These are phyloP conservation scores for Metarhizium guizhouense DNA, from an alignment of 2,329 filamentous ascomycete genomes.

Conservation along the genomic window DNA sequence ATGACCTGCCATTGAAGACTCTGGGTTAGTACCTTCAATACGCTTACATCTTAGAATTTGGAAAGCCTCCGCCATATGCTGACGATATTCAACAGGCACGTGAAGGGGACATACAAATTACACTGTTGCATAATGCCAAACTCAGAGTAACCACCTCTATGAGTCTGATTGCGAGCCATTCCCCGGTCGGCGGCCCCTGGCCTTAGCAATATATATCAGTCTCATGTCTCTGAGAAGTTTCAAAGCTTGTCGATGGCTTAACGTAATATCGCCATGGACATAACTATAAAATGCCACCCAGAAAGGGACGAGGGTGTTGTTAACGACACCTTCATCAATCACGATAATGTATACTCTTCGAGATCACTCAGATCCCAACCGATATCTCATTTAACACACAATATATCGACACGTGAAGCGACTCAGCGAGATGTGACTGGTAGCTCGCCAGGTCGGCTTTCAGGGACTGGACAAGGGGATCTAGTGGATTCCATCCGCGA, in stretches of 20 bases:
- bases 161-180: slow-evolving; percentile 4
- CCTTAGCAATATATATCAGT: slow-evolving; percentile 1
- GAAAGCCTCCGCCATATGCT: slow-evolving; percentile 5
- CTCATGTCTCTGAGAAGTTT: slow-evolving; percentile 4
- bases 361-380: slow-evolving; percentile 8
- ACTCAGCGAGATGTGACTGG: neutral
- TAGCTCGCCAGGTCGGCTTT: slow-evolving; percentile 20
- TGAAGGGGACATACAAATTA: neutral
- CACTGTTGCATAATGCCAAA: neutral
- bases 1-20: neutral
- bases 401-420: neutral
- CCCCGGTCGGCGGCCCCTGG: slow-evolving; percentile 3
- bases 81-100: slow-evolving; percentile 3
- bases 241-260: slow-evolving; percentile 1
- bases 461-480: slow-evolving; percentile 27
- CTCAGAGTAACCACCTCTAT: neutral
- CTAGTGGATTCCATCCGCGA: neutral
- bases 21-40: slow-evolving; percentile 9
- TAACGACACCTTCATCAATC: neutral
- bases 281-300: neutral
- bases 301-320: neutral
- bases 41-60: slow-evolving; percentile 9
- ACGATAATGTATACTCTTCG: slow-evolving; percentile 1
- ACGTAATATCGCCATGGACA: slow-evolving; percentile 4
- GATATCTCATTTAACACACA: neutral